Evolutionary conservation across 225 moss, liverwort and hornwort genomes (phyloP).

Genomic region (Bryoerythrophyllum caledonicum): DNA sequence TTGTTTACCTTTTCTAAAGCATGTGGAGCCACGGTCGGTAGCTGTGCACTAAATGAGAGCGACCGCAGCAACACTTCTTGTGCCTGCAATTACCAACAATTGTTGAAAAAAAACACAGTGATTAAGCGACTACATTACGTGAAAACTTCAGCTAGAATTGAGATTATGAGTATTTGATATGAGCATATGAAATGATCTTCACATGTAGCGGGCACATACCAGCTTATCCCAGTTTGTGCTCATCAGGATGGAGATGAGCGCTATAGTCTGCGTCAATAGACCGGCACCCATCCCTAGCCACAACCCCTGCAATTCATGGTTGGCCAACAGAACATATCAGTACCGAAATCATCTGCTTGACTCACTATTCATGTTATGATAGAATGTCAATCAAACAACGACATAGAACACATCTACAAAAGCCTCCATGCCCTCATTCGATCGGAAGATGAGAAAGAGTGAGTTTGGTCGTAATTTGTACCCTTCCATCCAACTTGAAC

Average conservation of each 20-base stretch:
- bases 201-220: constrained; percentile 31
- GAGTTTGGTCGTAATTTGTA: neutral
- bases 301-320: constrained; percentile 38
- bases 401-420: neutral
- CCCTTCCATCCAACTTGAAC: constrained; percentile 40
- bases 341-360: neutral
- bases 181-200: too few species aligned
- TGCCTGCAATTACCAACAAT: constrained; percentile 32
- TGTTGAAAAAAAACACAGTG: too few species aligned
- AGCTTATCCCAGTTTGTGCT: constrained; percentile 51
- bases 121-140: too few species aligned
- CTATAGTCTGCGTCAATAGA: constrained; percentile 36
- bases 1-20: constrained; percentile 34
- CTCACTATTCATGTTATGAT: neutral
- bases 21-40: constrained; percentile 22
- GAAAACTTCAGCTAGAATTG: too few species aligned
- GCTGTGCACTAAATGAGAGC: constrained; percentile 23
- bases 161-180: too few species aligned
- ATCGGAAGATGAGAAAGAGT: too few species aligned
- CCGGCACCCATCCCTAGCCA: constrained; percentile 60
- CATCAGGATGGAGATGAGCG: constrained; percentile 38
- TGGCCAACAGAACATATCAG: neutral
- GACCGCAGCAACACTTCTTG: constrained; percentile 38
- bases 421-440: neutral
- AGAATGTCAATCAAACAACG: neutral